These are phyloP conservation scores for Verticillium nubilum DNA, from an alignment of 2,329 filamentous ascomycete genomes.

Conservation along the genomic window DNA sequence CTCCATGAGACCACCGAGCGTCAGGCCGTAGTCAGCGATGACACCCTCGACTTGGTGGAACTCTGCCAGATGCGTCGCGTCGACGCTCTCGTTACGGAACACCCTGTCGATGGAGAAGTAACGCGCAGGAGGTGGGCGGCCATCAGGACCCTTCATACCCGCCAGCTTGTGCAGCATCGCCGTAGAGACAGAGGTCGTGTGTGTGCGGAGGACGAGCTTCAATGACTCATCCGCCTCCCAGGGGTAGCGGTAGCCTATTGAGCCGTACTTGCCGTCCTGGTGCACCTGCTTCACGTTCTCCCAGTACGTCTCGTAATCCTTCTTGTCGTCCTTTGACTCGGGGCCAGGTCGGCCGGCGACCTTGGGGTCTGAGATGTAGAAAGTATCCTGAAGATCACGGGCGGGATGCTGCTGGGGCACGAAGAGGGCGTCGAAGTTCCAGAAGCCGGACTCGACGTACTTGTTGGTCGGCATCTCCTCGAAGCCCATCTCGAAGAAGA, in stretches of 20 bases:
- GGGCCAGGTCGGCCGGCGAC: slow-evolving; percentile 63
- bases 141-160: slow-evolving; percentile 68
- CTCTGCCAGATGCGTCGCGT: slow-evolving; percentile 93
- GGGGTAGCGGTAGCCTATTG: slow-evolving; percentile 92
- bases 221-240: slow-evolving; percentile 86
- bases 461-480: slow-evolving; percentile 95
- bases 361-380: slow-evolving; percentile 91
- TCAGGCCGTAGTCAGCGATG: slow-evolving; percentile 92
- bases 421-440: slow-evolving; percentile 13
- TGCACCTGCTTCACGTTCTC: slow-evolving; percentile 83
- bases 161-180: slow-evolving; percentile 89
- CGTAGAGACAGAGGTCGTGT: slow-evolving; percentile 89
- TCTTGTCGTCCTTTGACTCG: slow-evolving; percentile 46
- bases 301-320: slow-evolving; percentile 81
- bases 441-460: slow-evolving; percentile 78
- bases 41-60: slow-evolving; percentile 99
- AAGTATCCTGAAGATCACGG: slow-evolving; percentile 95
- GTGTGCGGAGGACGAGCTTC: slow-evolving; percentile 85
- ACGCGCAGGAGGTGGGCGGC: slow-evolving; percentile 62
- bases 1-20: slow-evolving; percentile 86
- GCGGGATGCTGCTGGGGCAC: slow-evolving; percentile 73
- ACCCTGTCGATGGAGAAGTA: slow-evolving; percentile 99
- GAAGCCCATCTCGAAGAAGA: slow-evolving; percentile 99
- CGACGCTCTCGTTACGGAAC: slow-evolving; percentile 96
- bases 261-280: slow-evolving; percentile 86